Evolutionary conservation across 129 eudicot genomes (phyloP).

Genomic region (carrot (Daucus carota)): DNA sequence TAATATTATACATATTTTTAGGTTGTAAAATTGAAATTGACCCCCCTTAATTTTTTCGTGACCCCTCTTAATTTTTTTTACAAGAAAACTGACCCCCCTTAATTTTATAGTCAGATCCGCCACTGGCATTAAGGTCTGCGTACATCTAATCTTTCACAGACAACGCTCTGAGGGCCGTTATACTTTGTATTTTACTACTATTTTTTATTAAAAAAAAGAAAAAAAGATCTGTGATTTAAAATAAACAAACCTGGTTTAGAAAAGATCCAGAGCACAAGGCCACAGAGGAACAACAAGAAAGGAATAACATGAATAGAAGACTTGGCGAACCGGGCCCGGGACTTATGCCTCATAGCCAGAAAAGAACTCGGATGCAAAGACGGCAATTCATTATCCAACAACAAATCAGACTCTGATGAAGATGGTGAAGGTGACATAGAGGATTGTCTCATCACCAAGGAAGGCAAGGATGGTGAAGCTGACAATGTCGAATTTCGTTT

Average conservation of each 20-base stretch:
- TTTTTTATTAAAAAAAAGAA: no score
- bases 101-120: no score
- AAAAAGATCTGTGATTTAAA: no score
- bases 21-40: no score
- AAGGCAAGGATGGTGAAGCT: not conserved
- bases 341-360: not conserved
- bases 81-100: no score
- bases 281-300: slow-evolving; percentile 6
- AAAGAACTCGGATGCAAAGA: not conserved
- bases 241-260: slow-evolving; percentile 3
- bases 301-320: slow-evolving; percentile 7
- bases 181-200: not conserved
- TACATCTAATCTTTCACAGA: not conserved
- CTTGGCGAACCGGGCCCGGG: not conserved
- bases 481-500: not conserved
- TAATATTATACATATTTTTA: no score
- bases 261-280: not conserved
- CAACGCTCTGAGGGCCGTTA: not conserved
- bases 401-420: not conserved
- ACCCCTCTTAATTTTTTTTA: no score
- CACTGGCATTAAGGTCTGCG: no score
- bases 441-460: not conserved
- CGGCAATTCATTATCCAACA: slow-evolving; percentile 4
- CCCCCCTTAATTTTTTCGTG: no score
- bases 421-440: not conserved